Evolutionary conservation across 1,284 basidiomycete species (phyloP), one percentile per base, ranked within the genome.

Genomic region (Cryptococcus hybrid): DNA sequence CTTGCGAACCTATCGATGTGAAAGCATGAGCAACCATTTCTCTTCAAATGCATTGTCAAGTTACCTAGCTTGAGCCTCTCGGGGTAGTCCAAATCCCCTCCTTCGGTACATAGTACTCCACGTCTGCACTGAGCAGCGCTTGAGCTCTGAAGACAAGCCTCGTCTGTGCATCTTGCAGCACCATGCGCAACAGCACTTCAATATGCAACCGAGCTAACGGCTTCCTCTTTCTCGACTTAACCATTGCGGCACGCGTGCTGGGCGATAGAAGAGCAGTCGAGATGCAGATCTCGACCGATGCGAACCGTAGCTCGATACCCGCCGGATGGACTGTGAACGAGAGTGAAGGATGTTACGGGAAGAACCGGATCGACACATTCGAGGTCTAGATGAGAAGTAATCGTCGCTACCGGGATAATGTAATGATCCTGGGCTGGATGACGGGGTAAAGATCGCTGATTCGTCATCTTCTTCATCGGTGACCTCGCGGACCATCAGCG

Each of bases 91-190:
- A 96, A 75, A 73, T 95, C 93, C 5, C 77, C 1, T 71, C 68
- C 63, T 85, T 88, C 0, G 90, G 86, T 0, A 82, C 81, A 75
- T 88, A 95, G 70, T 89, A 86, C 66, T 88, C 80, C 45, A 96
- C 90, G 51, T 96, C 92, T 36, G 84, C 83, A 69, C 93, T 89
- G 47, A 96, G 86, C 50, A 95, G 83, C 1, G 90, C 84, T 76
- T 96, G 92, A 7, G 92, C 92, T 70, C 94, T 88, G 82, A 96
- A 96, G 65, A 96, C 91, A 52, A 96, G 77, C 53, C 92, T 80
- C 5, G 93, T 96, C 79, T 96, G 93, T 1, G 92, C 91, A 70
- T 96, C 93, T 74, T 95, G 92, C 24, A 95, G 78, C 1, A 96
- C 88, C 84, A 92, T 91, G 69, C 89, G 84, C 44, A 96, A 78